These are phyloP conservation scores for Pseudomicrostroma phylloplanum DNA, from an alignment of 1,284 basidiomycete species.

Conservation along the genomic window DNA sequence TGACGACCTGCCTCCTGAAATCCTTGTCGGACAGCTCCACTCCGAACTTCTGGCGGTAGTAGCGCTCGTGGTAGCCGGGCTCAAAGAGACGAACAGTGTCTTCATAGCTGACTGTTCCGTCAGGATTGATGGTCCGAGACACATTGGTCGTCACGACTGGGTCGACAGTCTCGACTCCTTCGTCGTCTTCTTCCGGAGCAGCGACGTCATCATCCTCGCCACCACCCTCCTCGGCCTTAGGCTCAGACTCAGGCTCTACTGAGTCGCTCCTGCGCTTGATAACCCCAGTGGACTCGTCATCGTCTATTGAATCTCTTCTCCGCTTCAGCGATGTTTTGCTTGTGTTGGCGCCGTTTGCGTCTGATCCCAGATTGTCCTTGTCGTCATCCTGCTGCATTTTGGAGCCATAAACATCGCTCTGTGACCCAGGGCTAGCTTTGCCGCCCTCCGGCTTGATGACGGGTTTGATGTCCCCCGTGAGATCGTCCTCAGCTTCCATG, in stretches of 20 bases:
- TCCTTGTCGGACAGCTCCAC: conserved; percentile 66
- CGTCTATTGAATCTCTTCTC: conserved; percentile 10
- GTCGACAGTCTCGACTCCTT: conserved; percentile 49
- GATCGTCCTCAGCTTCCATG: neutral
- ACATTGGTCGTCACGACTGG: conserved; percentile 27
- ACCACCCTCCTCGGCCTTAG: conserved; percentile 52
- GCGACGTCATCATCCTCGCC: conserved; percentile 40
- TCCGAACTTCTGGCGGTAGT: conserved; percentile 90
- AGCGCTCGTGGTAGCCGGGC: conserved; percentile 73
- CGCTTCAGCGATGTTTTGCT: conserved; percentile 13
- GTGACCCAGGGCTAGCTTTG: no score
- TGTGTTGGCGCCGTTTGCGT: conserved; percentile 9
- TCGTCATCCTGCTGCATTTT: no score
- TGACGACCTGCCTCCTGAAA: conserved; percentile 72
- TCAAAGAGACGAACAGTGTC: conserved; percentile 78
- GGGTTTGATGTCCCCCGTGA: neutral
- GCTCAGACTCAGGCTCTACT: conserved; percentile 5
- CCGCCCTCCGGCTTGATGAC: neutral
- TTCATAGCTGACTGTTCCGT: conserved; percentile 68
- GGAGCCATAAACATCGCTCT: no score
- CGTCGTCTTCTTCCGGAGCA: conserved; percentile 57
- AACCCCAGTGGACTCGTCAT: conserved; percentile 1
- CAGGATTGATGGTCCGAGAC: conserved; percentile 42
- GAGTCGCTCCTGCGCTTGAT: conserved; percentile 2
- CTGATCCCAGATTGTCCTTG: no score